Percentiles rank a stretch among this genome's conserved stretches.
Conservation (phyloP, 495 filamentous ascomycete species). For the Baudoinia panamericana region DNA sequence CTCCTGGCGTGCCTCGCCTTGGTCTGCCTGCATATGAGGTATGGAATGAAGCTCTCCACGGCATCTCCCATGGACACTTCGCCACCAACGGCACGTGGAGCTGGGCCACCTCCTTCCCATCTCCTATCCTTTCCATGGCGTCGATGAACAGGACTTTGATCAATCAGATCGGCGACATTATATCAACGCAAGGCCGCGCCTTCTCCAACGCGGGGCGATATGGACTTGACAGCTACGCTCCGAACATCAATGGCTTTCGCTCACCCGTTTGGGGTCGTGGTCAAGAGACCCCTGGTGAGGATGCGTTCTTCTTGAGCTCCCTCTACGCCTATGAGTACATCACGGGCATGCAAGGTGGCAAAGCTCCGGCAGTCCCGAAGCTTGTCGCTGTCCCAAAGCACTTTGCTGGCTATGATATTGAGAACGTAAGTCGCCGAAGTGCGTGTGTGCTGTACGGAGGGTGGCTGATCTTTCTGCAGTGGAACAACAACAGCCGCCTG, state of each 20-base stretch:
- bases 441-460: constrained; percentile 43
- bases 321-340: constrained; percentile 37
- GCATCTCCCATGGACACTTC: constrained; percentile 41
- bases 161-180: constrained; percentile 42
- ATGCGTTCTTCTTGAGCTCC: constrained; percentile 45
- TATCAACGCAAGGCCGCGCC: constrained; percentile 53
- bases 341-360: constrained; percentile 15
- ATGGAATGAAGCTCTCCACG: constrained; percentile 46
- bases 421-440: neutral
- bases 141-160: constrained; percentile 44
- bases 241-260: constrained; percentile 49
- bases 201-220: constrained; percentile 50
- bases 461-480: constrained; percentile 32
- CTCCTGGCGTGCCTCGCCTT: constrained; percentile 43
- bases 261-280: constrained; percentile 50
- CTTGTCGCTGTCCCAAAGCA: constrained; percentile 15
- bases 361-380: constrained; percentile 4
- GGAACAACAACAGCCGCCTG: constrained; percentile 30
- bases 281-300: constrained; percentile 51
- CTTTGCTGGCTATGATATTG: constrained; percentile 41
- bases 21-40: constrained; percentile 44
- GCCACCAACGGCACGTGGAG: constrained; percentile 30
- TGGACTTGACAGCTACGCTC: constrained; percentile 45
- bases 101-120: constrained; percentile 51
- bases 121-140: constrained; percentile 42